Conservation (phyloP, 805 yeast species). For the Hanseniaspora guilliermondii region DNA sequence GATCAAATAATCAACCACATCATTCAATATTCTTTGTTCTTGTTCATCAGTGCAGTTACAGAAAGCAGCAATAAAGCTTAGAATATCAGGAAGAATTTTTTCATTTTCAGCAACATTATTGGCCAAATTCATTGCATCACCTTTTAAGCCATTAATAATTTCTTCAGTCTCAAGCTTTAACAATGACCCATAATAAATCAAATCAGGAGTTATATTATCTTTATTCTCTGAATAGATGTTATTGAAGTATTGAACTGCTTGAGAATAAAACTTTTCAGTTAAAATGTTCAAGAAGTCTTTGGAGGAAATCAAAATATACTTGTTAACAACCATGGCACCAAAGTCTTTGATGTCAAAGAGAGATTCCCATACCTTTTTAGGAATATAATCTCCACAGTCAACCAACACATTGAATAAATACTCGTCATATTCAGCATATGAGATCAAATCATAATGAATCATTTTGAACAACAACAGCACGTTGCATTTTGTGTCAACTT, state of each 20-base stretch:
- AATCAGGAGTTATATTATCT: slow-evolving; percentile 20
- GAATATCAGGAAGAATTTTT: slow-evolving; percentile 16
- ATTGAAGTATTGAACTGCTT: slow-evolving; percentile 3
- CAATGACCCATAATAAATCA: slow-evolving; percentile 23
- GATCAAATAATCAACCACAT: slow-evolving; percentile 23
- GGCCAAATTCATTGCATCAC: slow-evolving; percentile 15
- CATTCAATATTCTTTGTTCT: background rate
- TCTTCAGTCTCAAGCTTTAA: slow-evolving; percentile 15
- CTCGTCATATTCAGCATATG: background rate
- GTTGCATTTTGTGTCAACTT: background rate
- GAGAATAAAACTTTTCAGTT: background rate
- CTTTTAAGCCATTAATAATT: slow-evolving; percentile 16
- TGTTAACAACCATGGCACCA: background rate
- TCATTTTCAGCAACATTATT: slow-evolving; percentile 7
- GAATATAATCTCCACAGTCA: background rate
- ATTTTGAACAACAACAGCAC: slow-evolving; percentile 1
- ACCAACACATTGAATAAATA: background rate
- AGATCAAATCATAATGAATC: background rate
- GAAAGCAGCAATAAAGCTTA: background rate
- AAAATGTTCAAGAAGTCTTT: background rate
- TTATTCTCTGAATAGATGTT: slow-evolving; percentile 11
- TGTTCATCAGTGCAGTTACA: slow-evolving; percentile 20
- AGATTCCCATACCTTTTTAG: background rate
- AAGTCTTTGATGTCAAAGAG: background rate
- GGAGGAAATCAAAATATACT: background rate